Conservation (phyloP, 2,329 filamentous ascomycete genomes). For the Aspergillus sp. region DNA sequence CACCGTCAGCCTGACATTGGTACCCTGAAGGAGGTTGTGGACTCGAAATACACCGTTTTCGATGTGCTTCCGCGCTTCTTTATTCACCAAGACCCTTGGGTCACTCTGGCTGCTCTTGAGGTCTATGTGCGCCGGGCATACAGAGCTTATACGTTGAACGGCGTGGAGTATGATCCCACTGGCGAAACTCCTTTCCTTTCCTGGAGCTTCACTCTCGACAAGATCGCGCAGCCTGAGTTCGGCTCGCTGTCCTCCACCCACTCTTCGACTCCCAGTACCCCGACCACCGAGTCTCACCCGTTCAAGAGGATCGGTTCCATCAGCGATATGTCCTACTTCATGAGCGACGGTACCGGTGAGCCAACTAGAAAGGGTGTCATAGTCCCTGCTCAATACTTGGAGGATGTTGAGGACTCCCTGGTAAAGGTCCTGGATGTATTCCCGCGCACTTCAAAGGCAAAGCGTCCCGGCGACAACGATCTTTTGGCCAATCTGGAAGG, state of each 20-base stretch:
- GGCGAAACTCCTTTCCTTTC: conserved; percentile 63
- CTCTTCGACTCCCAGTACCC: conserved; percentile 75
- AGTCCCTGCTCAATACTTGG: conserved; percentile 83
- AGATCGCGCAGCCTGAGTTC: conserved; percentile 85
- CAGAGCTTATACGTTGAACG: conserved; percentile 85
- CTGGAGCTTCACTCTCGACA: conserved; percentile 93
- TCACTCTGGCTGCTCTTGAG: conserved; percentile 84
- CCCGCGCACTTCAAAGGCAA: conserved; percentile 50
- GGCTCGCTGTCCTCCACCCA: conserved; percentile 66
- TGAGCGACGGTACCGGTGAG: conserved; percentile 59
- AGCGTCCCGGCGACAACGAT: conserved; percentile 46
- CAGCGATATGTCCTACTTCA: conserved; percentile 88
- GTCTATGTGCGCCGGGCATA: conserved; percentile 95
- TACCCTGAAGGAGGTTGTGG: conserved; percentile 92
- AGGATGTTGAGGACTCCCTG: conserved; percentile 84
- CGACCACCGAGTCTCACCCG: conserved; percentile 49
- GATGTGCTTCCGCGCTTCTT: conserved; percentile 95
- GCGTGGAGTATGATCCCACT: conserved; percentile 76
- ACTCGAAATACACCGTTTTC: conserved; percentile 97
- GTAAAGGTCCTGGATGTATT: conserved; percentile 76
- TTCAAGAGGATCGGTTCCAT: conserved; percentile 88
- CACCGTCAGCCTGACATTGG: conserved; percentile 86
- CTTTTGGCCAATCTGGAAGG: conserved; percentile 64
- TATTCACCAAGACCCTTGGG: conserved; percentile 85
- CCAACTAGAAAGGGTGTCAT: conserved; percentile 87